Percentiles rank a stretch among this genome's conserved stretches.
Evolutionary conservation across 1,284 basidiomycete species (phyloP).

Genomic region (Ganoderma resinaceum): DNA sequence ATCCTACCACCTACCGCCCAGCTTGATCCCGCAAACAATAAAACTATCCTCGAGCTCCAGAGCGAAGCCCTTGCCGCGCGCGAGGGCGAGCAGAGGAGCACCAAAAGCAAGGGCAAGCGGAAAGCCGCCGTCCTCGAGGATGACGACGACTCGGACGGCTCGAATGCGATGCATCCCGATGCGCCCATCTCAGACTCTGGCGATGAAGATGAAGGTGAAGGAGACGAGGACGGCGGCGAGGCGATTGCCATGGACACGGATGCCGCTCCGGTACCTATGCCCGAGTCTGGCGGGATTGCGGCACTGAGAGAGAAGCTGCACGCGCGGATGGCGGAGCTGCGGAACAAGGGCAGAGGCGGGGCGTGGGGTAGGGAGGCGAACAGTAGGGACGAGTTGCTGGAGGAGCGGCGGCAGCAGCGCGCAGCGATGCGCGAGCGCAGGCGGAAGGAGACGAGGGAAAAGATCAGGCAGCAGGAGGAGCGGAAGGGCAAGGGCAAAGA

Average conservation of each 20-base stretch:
- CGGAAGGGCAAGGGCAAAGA: conserved; percentile 53
- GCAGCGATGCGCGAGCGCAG: conserved; percentile 85
- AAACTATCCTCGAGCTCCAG: conserved; percentile 82
- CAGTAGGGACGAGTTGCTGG: conserved; percentile 83
- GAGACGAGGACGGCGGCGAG: conserved; percentile 37
- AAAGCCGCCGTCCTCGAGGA: conserved; percentile 48
- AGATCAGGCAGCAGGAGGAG: conserved; percentile 68
- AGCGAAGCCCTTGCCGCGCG: conserved; percentile 52
- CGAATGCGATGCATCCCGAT: conserved; percentile 46
- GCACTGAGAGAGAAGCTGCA: conserved; percentile 83
- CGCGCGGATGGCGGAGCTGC: conserved; percentile 76
- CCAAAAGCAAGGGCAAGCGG: conserved; percentile 54
- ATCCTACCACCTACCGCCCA: neutral
- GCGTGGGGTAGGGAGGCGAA: conserved; percentile 50
- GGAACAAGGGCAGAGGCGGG: conserved; percentile 48
- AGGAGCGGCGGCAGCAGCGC: conserved; percentile 77
- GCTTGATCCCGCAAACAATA: conserved; percentile 92
- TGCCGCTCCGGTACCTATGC: conserved; percentile 66
- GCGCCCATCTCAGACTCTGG: conserved; percentile 37
- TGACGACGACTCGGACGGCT: conserved; percentile 47
- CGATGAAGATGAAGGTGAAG: conserved; percentile 40
- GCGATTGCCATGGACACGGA: conserved; percentile 29
- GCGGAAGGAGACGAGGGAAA: conserved; percentile 85
- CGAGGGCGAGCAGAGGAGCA: conserved; percentile 35
- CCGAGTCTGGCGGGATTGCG: conserved; percentile 68